Evolutionary conservation across 768 basidiomycete species (phyloP).

Genomic region (Vararia minispora): DNA sequence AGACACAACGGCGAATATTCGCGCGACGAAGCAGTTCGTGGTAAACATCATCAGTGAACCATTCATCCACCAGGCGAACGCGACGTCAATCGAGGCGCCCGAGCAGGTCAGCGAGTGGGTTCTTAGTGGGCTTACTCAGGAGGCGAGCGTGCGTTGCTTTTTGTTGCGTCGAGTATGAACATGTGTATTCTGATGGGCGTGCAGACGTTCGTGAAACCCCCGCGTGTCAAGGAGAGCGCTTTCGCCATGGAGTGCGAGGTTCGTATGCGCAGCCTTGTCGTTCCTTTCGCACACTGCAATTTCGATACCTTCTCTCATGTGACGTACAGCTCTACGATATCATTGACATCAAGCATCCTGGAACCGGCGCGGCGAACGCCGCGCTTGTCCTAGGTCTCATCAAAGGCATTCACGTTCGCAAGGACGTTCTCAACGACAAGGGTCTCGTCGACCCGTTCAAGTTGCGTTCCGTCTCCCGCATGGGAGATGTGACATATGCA

Average conservation of each 20-base stretch:
- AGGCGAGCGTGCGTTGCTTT: slow-evolving; percentile 19
- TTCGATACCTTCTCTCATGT: background rate
- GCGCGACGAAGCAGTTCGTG: slow-evolving; percentile 35
- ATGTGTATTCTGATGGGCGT: background rate
- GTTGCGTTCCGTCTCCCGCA: slow-evolving; percentile 24
- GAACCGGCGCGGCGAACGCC: slow-evolving; percentile 15
- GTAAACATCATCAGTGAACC: slow-evolving; percentile 49
- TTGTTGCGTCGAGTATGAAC: background rate
- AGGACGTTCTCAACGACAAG: slow-evolving; percentile 25
- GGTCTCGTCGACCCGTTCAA: slow-evolving; percentile 25
- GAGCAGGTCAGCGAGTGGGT: slow-evolving; percentile 28
- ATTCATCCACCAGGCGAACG: slow-evolving; percentile 28
- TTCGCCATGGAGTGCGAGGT: slow-evolving; percentile 39
- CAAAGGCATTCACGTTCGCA: slow-evolving; percentile 31
- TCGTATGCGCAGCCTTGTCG: background rate
- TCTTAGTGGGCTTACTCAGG: slow-evolving; percentile 31
- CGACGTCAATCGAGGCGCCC: slow-evolving; percentile 27
- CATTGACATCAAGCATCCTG: slow-evolving; percentile 23
- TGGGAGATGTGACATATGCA: slow-evolving; percentile 30
- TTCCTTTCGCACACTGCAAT: background rate
- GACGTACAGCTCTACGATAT: slow-evolving; percentile 23
- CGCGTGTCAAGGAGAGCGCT: slow-evolving; percentile 34
- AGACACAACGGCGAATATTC: slow-evolving; percentile 38
- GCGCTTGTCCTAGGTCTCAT: slow-evolving; percentile 28
- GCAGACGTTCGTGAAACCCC: slow-evolving; percentile 27